Evolutionary conservation across 306 rosid species (phyloP), one percentile per base, ranked within the genome.

Genomic region (Echinosophora koreensis): DNA sequence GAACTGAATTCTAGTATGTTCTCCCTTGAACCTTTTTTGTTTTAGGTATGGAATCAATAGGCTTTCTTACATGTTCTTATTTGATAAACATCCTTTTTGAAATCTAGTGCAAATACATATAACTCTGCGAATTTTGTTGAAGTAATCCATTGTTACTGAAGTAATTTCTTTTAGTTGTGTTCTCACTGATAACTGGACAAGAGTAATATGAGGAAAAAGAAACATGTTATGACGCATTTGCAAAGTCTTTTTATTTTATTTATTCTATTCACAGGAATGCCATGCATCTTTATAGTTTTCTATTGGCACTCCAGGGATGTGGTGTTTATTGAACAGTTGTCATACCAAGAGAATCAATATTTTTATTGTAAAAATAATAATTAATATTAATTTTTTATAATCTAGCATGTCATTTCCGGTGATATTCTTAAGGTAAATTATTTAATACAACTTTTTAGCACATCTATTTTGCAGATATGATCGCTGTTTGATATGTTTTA

Each of bases 11-110:
- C 64, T 77, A 79, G 77, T 75, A 35, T 80, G 71, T 74, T 84
- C 83, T 74, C 81, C 80, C 70, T 42, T 81, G 65, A 63, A 82
- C 37, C 10, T 75, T 76, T 60, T 82, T 39, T 16, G 71, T 74
- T 51, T 76, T 80, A 72, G 83, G 74, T 58, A 56, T 85, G 85
- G 84, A 81, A 87, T 81, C 80, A 34, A 65, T 81, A 79, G 93
- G 71, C 64, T 78, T 72, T 77, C 64, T 44, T 10, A 79, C 75
- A 66, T 79, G 63, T 79, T 88, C 46, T 68, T 66, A 77, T 76
- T 80, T 71, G 64, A 64, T 71, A 74, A 58, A 60, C 38, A 18
- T 76, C 58, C 73, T 83, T 69, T 56, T 37, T 83, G 55, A 66
- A 71, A 71, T 67, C 79, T 32, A 73, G 71, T 84, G 83, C 89